Evolutionary conservation across 257 asterid species (phyloP).

Genomic region (Lithospermum erythrorhizon): DNA sequence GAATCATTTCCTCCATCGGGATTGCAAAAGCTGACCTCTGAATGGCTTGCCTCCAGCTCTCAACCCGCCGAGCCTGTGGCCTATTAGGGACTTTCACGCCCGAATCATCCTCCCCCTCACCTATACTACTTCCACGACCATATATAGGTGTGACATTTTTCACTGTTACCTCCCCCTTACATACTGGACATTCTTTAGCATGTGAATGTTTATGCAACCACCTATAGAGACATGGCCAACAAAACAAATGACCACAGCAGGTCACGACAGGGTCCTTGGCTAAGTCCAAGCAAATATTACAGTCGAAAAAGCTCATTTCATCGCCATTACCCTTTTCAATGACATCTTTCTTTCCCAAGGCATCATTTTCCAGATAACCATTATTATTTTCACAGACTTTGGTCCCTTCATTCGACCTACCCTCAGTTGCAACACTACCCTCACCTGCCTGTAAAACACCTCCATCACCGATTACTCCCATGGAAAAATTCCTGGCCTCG

Average conservation of each 20-base stretch:
- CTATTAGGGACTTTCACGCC: slow-evolving; percentile 46
- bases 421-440: slow-evolving; percentile 59
- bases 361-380: slow-evolving; percentile 34
- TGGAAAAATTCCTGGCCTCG: slow-evolving; percentile 48
- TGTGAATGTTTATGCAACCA: slow-evolving; percentile 84
- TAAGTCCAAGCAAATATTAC: slow-evolving; percentile 87
- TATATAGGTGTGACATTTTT: slow-evolving; percentile 75
- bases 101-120: slow-evolving; percentile 34
- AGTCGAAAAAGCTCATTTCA: slow-evolving; percentile 70
- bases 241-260: slow-evolving; percentile 89
- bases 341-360: slow-evolving; percentile 46
- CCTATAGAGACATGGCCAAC: slow-evolving; percentile 93
- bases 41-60: slow-evolving; percentile 79
- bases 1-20: slow-evolving; percentile 81
- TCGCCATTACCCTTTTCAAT: slow-evolving; percentile 44
- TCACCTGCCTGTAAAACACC: slow-evolving; percentile 57
- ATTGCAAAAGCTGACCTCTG: slow-evolving; percentile 55
- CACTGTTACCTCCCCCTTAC: slow-evolving; percentile 82
- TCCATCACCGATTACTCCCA: slow-evolving; percentile 35
- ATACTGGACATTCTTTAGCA: slow-evolving; percentile 86
- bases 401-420: slow-evolving; percentile 23
- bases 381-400: slow-evolving; percentile 42
- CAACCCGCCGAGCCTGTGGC: slow-evolving; percentile 62
- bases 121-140: slow-evolving; percentile 49
- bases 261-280: slow-evolving; percentile 91